These are phyloP conservation scores for Withania somnifera DNA, from an alignment of 305 asterid genomes.

Conservation along the genomic window DNA sequence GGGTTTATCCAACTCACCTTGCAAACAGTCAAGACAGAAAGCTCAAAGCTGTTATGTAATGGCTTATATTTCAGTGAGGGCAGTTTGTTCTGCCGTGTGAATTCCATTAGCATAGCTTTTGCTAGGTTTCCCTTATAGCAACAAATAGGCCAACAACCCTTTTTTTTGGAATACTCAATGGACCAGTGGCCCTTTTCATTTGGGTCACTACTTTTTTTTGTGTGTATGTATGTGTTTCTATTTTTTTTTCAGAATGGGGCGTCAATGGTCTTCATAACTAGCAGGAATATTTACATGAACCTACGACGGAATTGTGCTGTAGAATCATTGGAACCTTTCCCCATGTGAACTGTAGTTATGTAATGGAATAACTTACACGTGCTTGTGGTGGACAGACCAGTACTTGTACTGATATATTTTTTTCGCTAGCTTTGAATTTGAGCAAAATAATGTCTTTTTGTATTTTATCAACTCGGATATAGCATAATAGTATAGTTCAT, in stretches of 20 bases:
- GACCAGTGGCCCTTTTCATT: neutral
- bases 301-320: neutral
- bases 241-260: neutral
- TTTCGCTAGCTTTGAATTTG: neutral
- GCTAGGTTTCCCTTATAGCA: neutral
- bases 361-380: neutral
- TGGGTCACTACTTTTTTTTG: neutral
- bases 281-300: neutral
- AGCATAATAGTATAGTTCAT: neutral
- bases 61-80: neutral
- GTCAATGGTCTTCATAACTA: neutral
- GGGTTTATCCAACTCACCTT: neutral
- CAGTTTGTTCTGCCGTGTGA: neutral
- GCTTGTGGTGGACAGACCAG: neutral
- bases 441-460: neutral
- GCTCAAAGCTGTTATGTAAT: neutral
- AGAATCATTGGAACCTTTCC: neutral
- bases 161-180: neutral
- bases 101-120: neutral
- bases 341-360: neutral
- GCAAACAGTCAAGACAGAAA: neutral
- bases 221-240: neutral
- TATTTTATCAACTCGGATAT: neutral
- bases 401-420: neutral
- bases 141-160: neutral